Conservation (phyloP, 2,329 filamentous ascomycete genomes). For the Sporothrix sp. region DNA sequence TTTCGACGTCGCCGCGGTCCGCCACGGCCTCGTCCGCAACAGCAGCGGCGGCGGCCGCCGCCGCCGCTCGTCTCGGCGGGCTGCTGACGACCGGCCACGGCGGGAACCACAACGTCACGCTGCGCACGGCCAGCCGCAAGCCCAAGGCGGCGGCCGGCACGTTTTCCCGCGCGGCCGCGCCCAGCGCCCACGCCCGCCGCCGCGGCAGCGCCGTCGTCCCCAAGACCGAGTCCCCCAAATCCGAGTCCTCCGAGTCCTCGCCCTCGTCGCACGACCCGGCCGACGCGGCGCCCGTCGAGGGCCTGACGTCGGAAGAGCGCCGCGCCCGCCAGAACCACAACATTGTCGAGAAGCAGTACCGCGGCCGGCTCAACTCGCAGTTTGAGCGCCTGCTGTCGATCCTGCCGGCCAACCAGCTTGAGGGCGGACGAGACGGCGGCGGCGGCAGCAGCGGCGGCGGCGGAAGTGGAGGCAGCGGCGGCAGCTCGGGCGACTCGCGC, state of each 20-base stretch:
- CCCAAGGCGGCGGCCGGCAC: conserved; percentile 4
- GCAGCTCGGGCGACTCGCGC: no score
- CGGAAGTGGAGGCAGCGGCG: no score
- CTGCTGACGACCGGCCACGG: conserved; percentile 13
- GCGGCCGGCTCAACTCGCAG: conserved; percentile 36
- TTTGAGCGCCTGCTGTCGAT: conserved; percentile 35
- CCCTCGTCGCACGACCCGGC: conserved; percentile 9
- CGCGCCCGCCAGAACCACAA: conserved; percentile 29
- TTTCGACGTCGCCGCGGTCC: not conserved
- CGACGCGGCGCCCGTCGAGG: not conserved
- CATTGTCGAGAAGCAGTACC: conserved; percentile 40
- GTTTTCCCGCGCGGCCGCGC: no score
- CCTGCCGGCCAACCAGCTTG: conserved; percentile 24
- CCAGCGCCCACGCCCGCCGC: not conserved
- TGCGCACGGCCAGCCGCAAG: conserved; percentile 16
- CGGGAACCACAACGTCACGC: conserved; percentile 17
- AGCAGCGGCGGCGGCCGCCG: not conserved
- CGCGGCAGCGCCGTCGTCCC: not conserved
- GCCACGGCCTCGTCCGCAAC: not conserved
- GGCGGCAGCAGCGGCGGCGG: no score
- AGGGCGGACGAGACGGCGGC: not conserved
- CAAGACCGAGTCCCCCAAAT: not conserved
- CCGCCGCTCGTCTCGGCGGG: not conserved
- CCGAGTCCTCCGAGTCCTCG: not conserved
- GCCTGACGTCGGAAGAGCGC: conserved; percentile 14